Conservation (phyloP, 2,329 filamentous ascomycete species). For the Ilyonectria robusta region DNA sequence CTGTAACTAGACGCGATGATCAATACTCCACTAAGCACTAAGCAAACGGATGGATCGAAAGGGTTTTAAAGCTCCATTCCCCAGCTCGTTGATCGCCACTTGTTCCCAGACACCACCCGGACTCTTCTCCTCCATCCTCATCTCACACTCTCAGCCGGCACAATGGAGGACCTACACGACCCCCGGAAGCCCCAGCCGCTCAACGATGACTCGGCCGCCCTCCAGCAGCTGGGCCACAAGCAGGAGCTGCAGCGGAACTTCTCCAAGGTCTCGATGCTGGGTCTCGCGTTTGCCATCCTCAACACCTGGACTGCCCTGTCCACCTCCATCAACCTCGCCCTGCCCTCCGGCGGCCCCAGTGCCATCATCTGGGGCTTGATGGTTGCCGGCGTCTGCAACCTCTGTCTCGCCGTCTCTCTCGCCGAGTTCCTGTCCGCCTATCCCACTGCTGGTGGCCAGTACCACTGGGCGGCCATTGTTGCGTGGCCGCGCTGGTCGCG, state of each 20-base stretch:
- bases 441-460: constrained; percentile 72
- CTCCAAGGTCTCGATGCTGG: constrained; percentile 63
- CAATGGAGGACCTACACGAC: constrained; percentile 40
- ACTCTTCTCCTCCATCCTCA: constrained; percentile 15
- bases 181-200: constrained; percentile 33
- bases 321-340: constrained; percentile 61
- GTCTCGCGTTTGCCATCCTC: constrained; percentile 64
- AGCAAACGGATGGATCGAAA: neutral
- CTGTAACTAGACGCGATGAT: too few relatives aligned
- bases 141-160: neutral
- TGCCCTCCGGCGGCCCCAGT: constrained; percentile 79
- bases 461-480: constrained; percentile 80
- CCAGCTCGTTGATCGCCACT: neutral
- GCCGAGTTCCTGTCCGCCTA: constrained; percentile 81
- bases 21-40: neutral
- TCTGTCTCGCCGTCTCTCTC: constrained; percentile 77
- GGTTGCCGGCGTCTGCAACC: constrained; percentile 76
- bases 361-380: constrained; percentile 80
- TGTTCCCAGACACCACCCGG: constrained; percentile 10
- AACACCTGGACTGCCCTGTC: constrained; percentile 66
- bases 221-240: constrained; percentile 62
- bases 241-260: constrained; percentile 66
- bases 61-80: neutral
- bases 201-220: constrained; percentile 54
- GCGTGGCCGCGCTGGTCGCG: constrained; percentile 73